Conservation (phyloP, 345 rosid genomes). For the Linum tenue region DNA sequence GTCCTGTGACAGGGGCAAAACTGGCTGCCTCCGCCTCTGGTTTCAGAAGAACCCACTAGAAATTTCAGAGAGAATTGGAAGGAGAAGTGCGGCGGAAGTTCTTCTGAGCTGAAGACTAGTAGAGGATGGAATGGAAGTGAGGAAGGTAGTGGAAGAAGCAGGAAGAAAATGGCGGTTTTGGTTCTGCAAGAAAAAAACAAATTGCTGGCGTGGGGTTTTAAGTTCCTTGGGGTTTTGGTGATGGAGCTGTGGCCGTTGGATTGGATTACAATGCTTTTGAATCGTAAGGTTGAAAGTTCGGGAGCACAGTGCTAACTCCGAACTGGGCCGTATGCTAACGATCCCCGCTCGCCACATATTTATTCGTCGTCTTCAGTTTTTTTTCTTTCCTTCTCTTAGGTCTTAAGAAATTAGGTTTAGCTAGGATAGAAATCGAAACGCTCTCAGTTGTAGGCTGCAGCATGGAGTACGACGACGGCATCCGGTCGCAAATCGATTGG, state of each 20-base stretch:
- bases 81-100: background rate
- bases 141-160: too few relatives aligned
- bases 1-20: too few relatives aligned
- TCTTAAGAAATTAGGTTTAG: background rate
- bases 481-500: constrained; percentile 26
- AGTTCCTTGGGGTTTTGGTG: background rate
- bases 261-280: background rate
- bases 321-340: background rate
- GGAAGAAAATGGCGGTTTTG: too few relatives aligned
- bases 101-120: background rate
- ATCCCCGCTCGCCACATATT: too few relatives aligned
- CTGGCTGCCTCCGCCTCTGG: too few relatives aligned
- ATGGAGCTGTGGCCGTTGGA: background rate
- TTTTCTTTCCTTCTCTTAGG: too few relatives aligned
- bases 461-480: constrained; percentile 12
- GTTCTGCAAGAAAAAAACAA: too few relatives aligned
- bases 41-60: background rate
- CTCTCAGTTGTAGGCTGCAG: background rate
- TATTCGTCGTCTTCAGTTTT: too few relatives aligned
- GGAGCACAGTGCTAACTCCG: background rate
- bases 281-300: background rate
- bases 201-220: background rate
- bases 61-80: background rate
- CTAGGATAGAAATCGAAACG: background rate
- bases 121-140: too few relatives aligned